phyloP scores from a whole-genome alignment of 2,329 filamentous ascomycete species.

The Penicillium sp. region DNA sequence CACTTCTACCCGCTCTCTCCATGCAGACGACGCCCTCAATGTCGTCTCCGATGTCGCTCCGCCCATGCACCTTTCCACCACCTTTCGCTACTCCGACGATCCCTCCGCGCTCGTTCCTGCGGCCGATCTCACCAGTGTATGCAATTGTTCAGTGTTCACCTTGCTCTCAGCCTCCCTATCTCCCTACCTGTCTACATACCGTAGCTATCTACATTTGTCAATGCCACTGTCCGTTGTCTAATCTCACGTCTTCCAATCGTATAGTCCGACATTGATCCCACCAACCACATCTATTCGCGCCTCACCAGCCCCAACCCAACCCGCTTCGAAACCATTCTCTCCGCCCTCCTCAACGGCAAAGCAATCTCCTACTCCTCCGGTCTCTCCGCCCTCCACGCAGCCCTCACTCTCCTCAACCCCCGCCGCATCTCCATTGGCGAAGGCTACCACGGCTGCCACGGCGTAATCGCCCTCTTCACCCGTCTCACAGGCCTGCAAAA shows the following conservation, averaged over 20 bases:
- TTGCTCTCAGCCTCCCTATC: neutral
- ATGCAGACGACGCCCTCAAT: slow-evolving; percentile 79
- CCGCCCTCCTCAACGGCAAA: slow-evolving; percentile 64
- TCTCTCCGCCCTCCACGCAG: slow-evolving; percentile 82
- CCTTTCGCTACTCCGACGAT: slow-evolving; percentile 77
- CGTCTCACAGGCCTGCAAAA: slow-evolving; percentile 75
- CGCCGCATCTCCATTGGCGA: slow-evolving; percentile 77
- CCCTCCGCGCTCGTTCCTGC: slow-evolving; percentile 63
- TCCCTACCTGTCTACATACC: neutral
- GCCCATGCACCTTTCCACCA: slow-evolving; percentile 87
- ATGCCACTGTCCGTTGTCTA: neutral
- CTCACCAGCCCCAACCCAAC: slow-evolving; percentile 75
- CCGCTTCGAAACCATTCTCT: slow-evolving; percentile 81
- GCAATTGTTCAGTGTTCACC: slow-evolving; percentile 20
- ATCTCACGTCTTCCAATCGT: neutral
- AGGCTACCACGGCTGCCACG: slow-evolving; percentile 94
- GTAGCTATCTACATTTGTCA: slow-evolving; percentile 2
- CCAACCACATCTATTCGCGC: slow-evolving; percentile 78
- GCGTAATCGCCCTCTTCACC: slow-evolving; percentile 71
- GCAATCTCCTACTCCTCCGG: slow-evolving; percentile 82
- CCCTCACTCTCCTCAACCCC: slow-evolving; percentile 82
- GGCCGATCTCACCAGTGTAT: slow-evolving; percentile 55
- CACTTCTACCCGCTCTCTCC: slow-evolving; percentile 72
- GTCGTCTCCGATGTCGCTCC: slow-evolving; percentile 78
- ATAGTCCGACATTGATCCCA: slow-evolving; percentile 27